Base-by-base conservation (phyloP, 2,329 filamentous ascomycete genomes). In the Akanthomyces lecanii region DNA sequence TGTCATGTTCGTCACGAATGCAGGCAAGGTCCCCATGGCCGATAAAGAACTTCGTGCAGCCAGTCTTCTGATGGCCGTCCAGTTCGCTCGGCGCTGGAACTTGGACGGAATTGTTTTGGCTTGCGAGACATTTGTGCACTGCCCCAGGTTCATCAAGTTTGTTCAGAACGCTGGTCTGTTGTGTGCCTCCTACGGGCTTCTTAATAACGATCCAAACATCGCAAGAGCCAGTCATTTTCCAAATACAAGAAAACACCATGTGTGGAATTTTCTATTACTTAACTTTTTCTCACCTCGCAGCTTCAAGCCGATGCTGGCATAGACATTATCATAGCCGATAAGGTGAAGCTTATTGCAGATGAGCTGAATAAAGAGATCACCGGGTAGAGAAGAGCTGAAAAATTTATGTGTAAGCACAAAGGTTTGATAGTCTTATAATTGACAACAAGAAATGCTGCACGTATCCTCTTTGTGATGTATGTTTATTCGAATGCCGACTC, bases 21-120 rank as follows among this genome's bases (percentile, higher is more conserved):
- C 71, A 1, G 71, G 72, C 25, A 68, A 69, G 52, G 30, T 66
- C 5, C 69, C 71, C 6, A 67, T 66, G 61, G 61, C 57, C 21
- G 74, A 76, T 62, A 59, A 69, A 44, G 74, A 76, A 61, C 64
- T 71, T 36, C 70, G 76, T 28, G 74, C 72, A 1, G 66, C 66
- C 21, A 76, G 72, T 62, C 62, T 77, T 21, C 73, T 77, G 61
- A 67, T 68, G 23, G 76, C 74, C 2, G 67, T 77, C 21, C 68
- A 68, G 14, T 78, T 78, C 63, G 75, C 76, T 16, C 70, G 68
- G 51, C 64, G 68, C 30, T 78, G 75, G 76, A 67, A 69, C 7
- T 68, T 78, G 7, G 61, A 69, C 16, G 77, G 77, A 0, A 64
- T 78, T 36, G 72, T 77, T n/a, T 66, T 76, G 38, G 70, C 71